These are phyloP conservation scores for Wickerhamiella alocasiicola DNA, from an alignment of 805 yeast species.

Conservation along the genomic window DNA sequence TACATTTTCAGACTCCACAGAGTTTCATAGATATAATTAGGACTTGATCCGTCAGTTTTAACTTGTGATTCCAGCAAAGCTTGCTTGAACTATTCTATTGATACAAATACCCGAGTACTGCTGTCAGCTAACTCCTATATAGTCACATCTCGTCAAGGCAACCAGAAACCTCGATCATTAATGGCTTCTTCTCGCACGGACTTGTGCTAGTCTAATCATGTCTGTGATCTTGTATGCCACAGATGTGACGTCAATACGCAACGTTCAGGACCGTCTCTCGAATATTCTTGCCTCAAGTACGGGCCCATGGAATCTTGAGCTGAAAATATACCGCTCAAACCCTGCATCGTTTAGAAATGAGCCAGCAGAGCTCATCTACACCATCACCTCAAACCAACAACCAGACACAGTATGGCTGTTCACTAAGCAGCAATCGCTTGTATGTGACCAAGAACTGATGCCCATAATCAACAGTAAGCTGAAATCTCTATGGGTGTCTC, in stretches of 20 bases:
- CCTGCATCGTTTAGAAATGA: slow-evolving; percentile 29
- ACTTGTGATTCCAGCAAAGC: too few relatives aligned
- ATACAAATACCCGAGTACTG: too few relatives aligned
- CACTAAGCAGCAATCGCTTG: slow-evolving; percentile 27
- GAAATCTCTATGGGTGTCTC: slow-evolving; percentile 54
- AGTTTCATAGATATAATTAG: too few relatives aligned
- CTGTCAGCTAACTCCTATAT: too few relatives aligned
- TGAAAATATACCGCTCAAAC: slow-evolving; percentile 56
- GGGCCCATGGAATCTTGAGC: slow-evolving; percentile 58
- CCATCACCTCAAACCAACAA: slow-evolving; percentile 24
- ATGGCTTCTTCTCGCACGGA: too few relatives aligned
- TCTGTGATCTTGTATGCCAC: slow-evolving; percentile 8
- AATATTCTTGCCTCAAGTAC: slow-evolving; percentile 50
- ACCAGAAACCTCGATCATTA: too few relatives aligned
- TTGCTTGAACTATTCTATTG: too few relatives aligned
- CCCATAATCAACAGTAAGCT: slow-evolving; percentile 42
- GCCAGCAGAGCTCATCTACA: slow-evolving; percentile 20
- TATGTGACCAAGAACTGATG: slow-evolving; percentile 47
- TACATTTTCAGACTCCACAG: too few relatives aligned
- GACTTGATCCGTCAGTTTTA: too few relatives aligned
- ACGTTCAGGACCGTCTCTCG: slow-evolving; percentile 57
- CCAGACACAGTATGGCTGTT: slow-evolving; percentile 25
- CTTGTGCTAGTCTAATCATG: too few relatives aligned
- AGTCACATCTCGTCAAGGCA: too few relatives aligned
- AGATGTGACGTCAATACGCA: slow-evolving; percentile 37